These are phyloP conservation scores for Dioscorea cayenensis DNA, from an alignment of 116 monocot species.

Conservation along the genomic window DNA sequence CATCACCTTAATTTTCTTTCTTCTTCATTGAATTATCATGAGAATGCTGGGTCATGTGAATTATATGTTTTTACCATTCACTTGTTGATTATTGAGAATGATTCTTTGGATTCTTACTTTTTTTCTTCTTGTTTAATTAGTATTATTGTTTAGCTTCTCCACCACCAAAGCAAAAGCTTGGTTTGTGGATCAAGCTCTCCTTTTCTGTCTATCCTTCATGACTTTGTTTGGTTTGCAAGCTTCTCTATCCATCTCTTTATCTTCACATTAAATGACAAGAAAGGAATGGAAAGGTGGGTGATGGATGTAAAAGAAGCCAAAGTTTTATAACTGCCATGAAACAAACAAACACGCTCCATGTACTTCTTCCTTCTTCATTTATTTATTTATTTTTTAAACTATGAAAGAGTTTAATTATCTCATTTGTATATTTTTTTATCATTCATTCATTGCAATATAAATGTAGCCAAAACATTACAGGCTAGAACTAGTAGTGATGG, in stretches of 20 bases:
- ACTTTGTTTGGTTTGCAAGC: too few relatives aligned
- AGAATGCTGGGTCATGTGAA: constrained; percentile 2
- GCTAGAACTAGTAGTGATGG: not conserved
- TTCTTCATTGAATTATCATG: constrained; percentile 5
- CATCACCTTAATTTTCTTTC: not conserved
- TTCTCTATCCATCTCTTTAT: not conserved
- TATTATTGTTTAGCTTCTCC: constrained; percentile 12
- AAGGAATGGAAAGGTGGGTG: not conserved
- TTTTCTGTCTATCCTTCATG: not conserved
- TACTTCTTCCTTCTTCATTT: not conserved
- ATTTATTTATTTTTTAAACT: too few relatives aligned
- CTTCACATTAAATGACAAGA: not conserved
- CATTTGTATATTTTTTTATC: too few relatives aligned
- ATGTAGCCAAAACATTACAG: not conserved
- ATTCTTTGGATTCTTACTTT: constrained; percentile 5
- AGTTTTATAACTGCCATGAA: not conserved
- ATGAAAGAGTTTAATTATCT: too few relatives aligned
- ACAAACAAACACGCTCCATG: not conserved
- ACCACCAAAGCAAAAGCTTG: constrained; percentile 24
- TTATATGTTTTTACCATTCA: constrained; percentile 4
- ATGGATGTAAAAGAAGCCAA: not conserved
- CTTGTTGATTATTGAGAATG: not conserved
- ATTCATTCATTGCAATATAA: not conserved
- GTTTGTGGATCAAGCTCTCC: constrained; percentile 12
- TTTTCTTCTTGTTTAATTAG: not conserved